A percentile compares a stretch with the other conserved stretches of the same genome.
Conservation (phyloP, 345 rosid genomes). For the Noccaea caerulescens region DNA sequence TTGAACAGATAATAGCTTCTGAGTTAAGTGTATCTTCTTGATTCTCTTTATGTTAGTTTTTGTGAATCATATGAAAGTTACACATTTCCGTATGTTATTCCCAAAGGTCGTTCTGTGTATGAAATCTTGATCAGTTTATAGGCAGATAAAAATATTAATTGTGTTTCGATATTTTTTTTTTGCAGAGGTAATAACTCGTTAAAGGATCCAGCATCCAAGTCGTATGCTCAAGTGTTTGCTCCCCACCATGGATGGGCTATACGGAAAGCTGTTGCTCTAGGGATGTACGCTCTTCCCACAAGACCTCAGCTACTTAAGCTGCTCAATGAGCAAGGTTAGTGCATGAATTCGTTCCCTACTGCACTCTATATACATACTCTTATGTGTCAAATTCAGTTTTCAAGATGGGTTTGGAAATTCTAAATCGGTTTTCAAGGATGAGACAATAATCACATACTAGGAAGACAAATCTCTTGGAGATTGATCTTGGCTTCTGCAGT, state of each 20-base stretch:
- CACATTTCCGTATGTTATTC: not conserved
- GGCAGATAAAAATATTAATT: not conserved
- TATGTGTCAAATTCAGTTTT: not conserved
- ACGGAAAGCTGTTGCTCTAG: conserved; percentile 85
- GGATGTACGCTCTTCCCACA: conserved; percentile 97
- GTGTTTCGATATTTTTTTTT: not conserved
- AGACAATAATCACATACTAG: not conserved
- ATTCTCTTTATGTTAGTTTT: not conserved
- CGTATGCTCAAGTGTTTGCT: conserved; percentile 90
- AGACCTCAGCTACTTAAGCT: conserved; percentile 68
- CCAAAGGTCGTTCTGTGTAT: not conserved
- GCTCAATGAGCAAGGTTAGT: conserved; percentile 92
- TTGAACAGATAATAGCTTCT: conserved; percentile 69
- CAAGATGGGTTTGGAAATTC: not conserved
- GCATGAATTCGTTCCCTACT: conserved; percentile 31
- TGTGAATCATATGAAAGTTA: not conserved
- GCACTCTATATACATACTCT: not conserved
- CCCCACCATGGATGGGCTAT: conserved; percentile 98
- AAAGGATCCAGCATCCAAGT: conserved; percentile 84
- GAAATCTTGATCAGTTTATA: conserved; percentile 10
- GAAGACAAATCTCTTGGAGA: not conserved
- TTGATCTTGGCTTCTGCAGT: conserved; percentile 12
- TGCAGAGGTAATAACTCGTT: conserved; percentile 74
- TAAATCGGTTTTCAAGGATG: conserved; percentile 12
- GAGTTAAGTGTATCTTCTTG: conserved; percentile 56